These are phyloP conservation scores for Debaryomyces psychrophilus DNA, from an alignment of 1,139 yeast genomes.

Conservation along the genomic window DNA sequence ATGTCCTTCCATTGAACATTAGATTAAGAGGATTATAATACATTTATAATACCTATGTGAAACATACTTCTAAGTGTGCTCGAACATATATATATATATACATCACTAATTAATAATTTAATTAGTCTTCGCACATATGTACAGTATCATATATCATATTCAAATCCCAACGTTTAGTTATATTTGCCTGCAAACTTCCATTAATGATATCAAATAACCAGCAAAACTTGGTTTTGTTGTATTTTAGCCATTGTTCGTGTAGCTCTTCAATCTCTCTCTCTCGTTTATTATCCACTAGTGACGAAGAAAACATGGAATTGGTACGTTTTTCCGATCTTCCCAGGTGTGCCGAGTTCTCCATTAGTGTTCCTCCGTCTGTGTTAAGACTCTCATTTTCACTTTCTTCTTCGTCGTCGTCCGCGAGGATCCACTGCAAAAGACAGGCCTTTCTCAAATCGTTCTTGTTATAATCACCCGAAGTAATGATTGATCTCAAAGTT, in stretches of 20 bases:
- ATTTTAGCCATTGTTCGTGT: conserved; percentile 28
- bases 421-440: conserved; percentile 31
- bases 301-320: conserved; percentile 6
- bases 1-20: neutral
- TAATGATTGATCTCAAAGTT: conserved; percentile 69
- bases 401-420: conserved; percentile 15
- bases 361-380: conserved; percentile 8
- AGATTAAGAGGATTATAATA: neutral
- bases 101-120: neutral
- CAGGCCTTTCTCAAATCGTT: conserved; percentile 42
- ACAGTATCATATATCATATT: conserved; percentile 29
- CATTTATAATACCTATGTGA: neutral
- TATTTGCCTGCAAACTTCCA: conserved; percentile 59
- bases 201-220: conserved; percentile 48
- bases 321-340: conserved; percentile 20
- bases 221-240: conserved; percentile 25
- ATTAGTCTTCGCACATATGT: neutral
- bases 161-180: conserved; percentile 54
- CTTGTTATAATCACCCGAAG: conserved; percentile 63
- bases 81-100: neutral
- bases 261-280: conserved; percentile 15
- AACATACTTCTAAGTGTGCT: neutral
- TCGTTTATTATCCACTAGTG: conserved; percentile 12
- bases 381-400: conserved; percentile 13
- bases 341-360: conserved; percentile 25